Base-by-base conservation (phyloP, 1,139 yeast species). In the Candida tropicalis region DNA sequence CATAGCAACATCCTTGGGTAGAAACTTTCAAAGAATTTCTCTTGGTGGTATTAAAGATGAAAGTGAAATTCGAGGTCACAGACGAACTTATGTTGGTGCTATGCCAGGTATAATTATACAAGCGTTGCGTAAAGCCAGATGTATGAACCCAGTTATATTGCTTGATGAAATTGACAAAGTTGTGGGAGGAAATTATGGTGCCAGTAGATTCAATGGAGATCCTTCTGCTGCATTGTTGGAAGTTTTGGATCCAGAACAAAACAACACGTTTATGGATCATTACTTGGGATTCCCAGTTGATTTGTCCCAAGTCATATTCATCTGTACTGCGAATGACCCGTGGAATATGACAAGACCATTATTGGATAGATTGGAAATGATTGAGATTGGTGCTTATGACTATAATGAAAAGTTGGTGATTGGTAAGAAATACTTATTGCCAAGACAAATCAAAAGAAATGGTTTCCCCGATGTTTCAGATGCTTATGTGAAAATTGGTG, bases 41-140 rank as follows among this genome's bases (percentile, higher is more conserved):
- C 77, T 90, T 6, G 97, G 97, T 33, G 97, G 97, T 41, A 75
- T 90, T 37, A 81, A 86, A 49, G 97, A 90, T 57, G 96, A 89
- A 59, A 87, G 95, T 13, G 97, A 90, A 56, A 84, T 90, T 47
- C 77, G 96, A 56, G 97, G 97, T 2, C 97, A 90, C 61, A 75
- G 97, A 60, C 75, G 97, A 57, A 90, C 97, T 0, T 90, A 89
- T 60, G 95, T 90, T 35, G 97, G 97, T 3, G 91, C 97, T 2
- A 84, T 90, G 87, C 96, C 97, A 0, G 97, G 97, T 5, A 75
- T 87, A 33, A 71, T 90, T 17, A 76, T 88, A 22, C 95, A 86
- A 65, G 86, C 95, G 0, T 67, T 90, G 43, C 75, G 95, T 47
- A 86, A 86, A 55, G 81, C 91, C 1, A 80, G 89, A 29, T 77